Percentiles rank a stretch among this genome's conserved stretches.
These are phyloP conservation scores for Quercus agrifolia DNA, from an alignment of 306 rosid species.

Conservation along the genomic window DNA sequence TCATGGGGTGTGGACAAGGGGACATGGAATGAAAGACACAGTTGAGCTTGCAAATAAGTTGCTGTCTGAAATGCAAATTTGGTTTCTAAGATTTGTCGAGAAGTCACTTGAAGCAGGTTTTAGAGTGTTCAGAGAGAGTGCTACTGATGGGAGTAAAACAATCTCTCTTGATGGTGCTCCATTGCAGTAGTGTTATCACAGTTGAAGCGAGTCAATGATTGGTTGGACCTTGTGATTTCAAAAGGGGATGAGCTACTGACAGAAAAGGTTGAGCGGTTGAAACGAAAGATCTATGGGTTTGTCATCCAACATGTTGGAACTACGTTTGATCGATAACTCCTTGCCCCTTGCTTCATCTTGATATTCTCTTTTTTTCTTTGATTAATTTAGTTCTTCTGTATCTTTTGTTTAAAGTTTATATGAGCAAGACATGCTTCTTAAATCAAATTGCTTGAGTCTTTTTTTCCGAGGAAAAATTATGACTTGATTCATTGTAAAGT, in stretches of 20 bases:
- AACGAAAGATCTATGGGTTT: slow-evolving; percentile 90
- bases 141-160: slow-evolving; percentile 38
- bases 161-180: slow-evolving; percentile 74
- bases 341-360: slow-evolving; percentile 36
- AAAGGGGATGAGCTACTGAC: slow-evolving; percentile 46
- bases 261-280: slow-evolving; percentile 65
- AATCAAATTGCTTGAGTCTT: neutral
- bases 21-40: slow-evolving; percentile 71
- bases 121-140: slow-evolving; percentile 65
- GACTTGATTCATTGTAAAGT: slow-evolving; percentile 22
- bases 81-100: slow-evolving; percentile 86
- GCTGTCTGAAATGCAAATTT: slow-evolving; percentile 74
- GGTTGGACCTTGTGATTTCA: slow-evolving; percentile 71
- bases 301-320: slow-evolving; percentile 96
- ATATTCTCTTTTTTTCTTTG: neutral
- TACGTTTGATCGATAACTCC: slow-evolving; percentile 60
- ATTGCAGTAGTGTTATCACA: slow-evolving; percentile 81
- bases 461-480: neutral
- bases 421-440: slow-evolving; percentile 26
- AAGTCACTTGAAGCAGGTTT: slow-evolving; percentile 88
- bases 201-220: slow-evolving; percentile 83
- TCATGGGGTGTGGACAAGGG: slow-evolving; percentile 53
- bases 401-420: neutral
- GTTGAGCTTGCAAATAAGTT: slow-evolving; percentile 53
- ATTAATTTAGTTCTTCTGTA: neutral